Conservation (phyloP, 768 basidiomycete genomes). For the Leucocoprinus sp. region DNA sequence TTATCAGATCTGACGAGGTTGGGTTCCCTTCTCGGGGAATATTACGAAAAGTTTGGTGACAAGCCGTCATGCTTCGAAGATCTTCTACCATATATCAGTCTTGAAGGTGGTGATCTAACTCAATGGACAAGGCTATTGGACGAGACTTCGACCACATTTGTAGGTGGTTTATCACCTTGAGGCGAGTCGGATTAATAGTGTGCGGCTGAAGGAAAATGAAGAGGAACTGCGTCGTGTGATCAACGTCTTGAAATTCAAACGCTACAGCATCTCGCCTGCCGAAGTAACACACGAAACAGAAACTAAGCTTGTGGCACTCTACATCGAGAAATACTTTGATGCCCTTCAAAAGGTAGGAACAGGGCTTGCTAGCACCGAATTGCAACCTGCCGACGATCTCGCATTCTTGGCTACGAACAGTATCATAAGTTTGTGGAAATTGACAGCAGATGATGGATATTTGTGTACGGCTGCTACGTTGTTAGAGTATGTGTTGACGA, state of each 20-base stretch:
- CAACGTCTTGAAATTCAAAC: constrained; percentile 69
- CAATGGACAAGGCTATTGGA: constrained; percentile 51
- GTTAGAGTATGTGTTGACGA: constrained; percentile 63
- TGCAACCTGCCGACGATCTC: constrained; percentile 85
- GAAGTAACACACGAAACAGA: constrained; percentile 55
- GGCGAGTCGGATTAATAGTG: constrained; percentile 1
- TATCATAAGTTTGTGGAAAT: constrained; percentile 55
- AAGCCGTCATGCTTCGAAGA: constrained; percentile 89
- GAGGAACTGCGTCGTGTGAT: constrained; percentile 58
- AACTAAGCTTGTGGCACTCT: constrained; percentile 38
- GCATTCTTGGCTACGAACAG: constrained; percentile 66
- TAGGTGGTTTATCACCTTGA: constrained; percentile 22
- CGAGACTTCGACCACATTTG: constrained; percentile 38
- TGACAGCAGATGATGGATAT: constrained; percentile 44
- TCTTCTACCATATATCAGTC: constrained; percentile 53
- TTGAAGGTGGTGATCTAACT: constrained; percentile 38
- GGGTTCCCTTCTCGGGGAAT: constrained; percentile 47
- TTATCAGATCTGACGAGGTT: constrained; percentile 36
- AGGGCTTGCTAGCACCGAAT: constrained; percentile 61
- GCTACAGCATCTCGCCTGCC: constrained; percentile 42
- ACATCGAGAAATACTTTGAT: constrained; percentile 54
- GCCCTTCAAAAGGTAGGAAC: constrained; percentile 55
- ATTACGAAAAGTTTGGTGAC: constrained; percentile 66
- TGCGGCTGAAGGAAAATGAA: constrained; percentile 32
- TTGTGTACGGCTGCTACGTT: constrained; percentile 58